Evolutionary conservation across 2,329 filamentous ascomycete species (phyloP).

Genomic region (Sporothrix mexicana): DNA sequence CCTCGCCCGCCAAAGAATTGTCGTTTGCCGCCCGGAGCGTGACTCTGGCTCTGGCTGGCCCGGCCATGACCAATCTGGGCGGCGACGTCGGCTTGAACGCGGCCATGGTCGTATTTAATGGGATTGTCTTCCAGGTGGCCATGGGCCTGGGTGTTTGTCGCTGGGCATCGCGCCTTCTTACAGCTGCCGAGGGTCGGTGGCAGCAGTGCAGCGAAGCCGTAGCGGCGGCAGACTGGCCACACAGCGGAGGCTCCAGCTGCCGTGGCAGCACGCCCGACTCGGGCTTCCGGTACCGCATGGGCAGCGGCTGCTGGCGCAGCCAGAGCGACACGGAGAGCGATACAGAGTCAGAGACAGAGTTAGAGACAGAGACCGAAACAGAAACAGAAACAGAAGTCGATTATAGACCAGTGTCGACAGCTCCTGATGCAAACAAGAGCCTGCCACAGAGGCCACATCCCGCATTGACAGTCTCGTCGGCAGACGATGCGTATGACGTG

Average conservation of each 20-base stretch:
- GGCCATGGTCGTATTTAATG: conserved; percentile 58
- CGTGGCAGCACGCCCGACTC: background rate
- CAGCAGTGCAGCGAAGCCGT: conserved; percentile 3
- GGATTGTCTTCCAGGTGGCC: conserved; percentile 50
- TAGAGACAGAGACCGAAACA: background rate
- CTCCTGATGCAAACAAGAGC: background rate
- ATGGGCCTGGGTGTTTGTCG: conserved; percentile 43
- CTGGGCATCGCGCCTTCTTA: conserved; percentile 34
- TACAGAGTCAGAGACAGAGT: conserved; percentile 9
- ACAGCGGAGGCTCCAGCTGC: background rate
- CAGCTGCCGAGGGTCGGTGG: background rate
- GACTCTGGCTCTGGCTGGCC: conserved; percentile 57
- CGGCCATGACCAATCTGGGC: conserved; percentile 52
- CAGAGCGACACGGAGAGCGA: background rate
- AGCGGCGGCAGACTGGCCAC: background rate
- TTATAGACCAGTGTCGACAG: background rate
- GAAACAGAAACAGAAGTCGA: background rate
- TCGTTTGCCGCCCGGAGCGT: conserved; percentile 58
- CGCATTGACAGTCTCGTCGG: background rate
- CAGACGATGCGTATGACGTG: background rate
- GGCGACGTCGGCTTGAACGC: conserved; percentile 57
- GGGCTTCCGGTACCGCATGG: background rate
- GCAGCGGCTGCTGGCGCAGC: conserved; percentile 20
- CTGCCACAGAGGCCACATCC: background rate
- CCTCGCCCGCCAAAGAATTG: conserved; percentile 44